Percentiles rank a stretch among this genome's conserved stretches.
Evolutionary conservation across 805 yeast species (phyloP).

Genomic region (Blastobotrys terrestris): DNA sequence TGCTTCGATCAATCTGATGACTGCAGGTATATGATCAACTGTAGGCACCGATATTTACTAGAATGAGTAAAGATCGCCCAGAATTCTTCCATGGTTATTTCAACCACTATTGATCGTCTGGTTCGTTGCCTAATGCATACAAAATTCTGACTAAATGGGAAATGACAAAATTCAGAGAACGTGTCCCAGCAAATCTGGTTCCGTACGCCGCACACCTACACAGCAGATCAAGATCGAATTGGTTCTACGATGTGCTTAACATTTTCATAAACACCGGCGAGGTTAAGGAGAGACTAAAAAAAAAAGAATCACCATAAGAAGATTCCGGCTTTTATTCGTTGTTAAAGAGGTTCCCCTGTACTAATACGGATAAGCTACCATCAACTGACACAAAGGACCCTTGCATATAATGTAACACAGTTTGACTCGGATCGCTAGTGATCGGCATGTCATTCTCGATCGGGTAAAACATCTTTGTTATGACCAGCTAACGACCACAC

Average conservation of each 20-base stretch:
- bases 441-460: background rate
- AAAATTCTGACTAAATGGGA: background rate
- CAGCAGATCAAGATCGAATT: background rate
- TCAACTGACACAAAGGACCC: background rate
- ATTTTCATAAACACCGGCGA: no score
- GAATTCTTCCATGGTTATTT: background rate
- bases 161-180: background rate
- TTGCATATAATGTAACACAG: background rate
- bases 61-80: background rate
- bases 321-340: no score
- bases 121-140: background rate
- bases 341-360: no score
- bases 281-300: no score
- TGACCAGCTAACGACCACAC: background rate
- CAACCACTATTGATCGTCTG: no score
- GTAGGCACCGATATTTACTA: background rate
- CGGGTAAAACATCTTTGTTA: background rate
- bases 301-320: no score
- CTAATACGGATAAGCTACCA: no score
- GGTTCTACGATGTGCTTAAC: no score
- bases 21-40: background rate
- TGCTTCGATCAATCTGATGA: background rate
- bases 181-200: no score
- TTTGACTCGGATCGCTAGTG: background rate
- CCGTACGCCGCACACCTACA: no score